Conservation (phyloP, 768 basidiomycete genomes). For the Collybiopsis confluens region DNA sequence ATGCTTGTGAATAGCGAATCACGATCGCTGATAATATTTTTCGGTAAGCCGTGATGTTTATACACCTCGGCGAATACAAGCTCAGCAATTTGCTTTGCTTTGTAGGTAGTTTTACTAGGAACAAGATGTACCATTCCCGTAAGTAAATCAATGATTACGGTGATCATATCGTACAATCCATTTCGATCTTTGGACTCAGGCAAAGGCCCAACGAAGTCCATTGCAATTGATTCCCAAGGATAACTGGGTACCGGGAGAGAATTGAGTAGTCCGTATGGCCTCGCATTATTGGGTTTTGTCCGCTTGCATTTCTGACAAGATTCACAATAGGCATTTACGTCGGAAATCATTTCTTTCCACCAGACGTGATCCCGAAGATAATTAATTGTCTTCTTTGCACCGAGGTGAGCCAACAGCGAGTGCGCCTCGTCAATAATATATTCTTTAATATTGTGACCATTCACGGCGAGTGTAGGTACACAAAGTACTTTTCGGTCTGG, state of each 20-base stretch:
- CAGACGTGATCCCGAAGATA: constrained; percentile 18
- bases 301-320: constrained; percentile 12
- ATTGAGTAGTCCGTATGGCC: constrained; percentile 8
- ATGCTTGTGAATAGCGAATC: constrained; percentile 25
- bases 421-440: constrained; percentile 29
- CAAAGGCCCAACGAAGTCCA: too few relatives aligned
- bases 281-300: constrained; percentile 8
- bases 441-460: constrained; percentile 15
- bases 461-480: constrained; percentile 7
- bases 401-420: constrained; percentile 28
- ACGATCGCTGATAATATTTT: constrained; percentile 23
- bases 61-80: too few relatives aligned
- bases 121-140: constrained; percentile 16
- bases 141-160: constrained; percentile 17
- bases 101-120: too few relatives aligned
- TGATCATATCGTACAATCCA: constrained; percentile 20
- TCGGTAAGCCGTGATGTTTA: too few relatives aligned
- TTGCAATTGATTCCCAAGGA: constrained; percentile 14
- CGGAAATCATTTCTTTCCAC: constrained; percentile 17
- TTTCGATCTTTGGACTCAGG: constrained; percentile 14
- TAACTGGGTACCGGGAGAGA: constrained; percentile 1
- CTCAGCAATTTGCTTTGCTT: too few relatives aligned
- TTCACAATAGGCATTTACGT: constrained; percentile 21
- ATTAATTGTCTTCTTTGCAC: constrained; percentile 21
- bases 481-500: constrained; percentile 8